Base-by-base conservation (phyloP, 2,329 filamentous ascomycete species). In the Davidsoniella eucalypti region DNA sequence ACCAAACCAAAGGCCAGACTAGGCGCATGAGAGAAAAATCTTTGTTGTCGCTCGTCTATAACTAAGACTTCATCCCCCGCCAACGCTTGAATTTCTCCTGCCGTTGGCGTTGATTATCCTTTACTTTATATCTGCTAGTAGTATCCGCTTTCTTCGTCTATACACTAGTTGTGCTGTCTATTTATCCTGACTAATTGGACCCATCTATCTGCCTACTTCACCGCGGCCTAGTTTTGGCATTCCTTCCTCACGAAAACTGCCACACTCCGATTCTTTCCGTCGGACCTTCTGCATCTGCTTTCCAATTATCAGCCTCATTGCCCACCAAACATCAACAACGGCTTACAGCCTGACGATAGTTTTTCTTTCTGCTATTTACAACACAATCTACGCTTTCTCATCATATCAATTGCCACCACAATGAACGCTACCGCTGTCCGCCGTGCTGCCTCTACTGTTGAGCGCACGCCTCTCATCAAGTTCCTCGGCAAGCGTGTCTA, bases 401-500 rank as follows among this genome's bases (percentile, higher is more conserved):
- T 36, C 16, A 36, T 25, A 37, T 10, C 14, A 44, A 16, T 14
- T 39, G 25, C 43, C 25, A 33, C 36, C 40, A 45, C 23, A 44
- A 80, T 80, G 76, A 70, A 73, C 56, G 65, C 71, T 45, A 76
- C 76, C 52, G 67, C 68, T 60, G 67, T 65, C 55, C 69, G 80
- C 50, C 75, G 75, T 58, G 73, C 71, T 57, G 72, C 72, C 57
- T 38, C 49, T 16, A 71, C 71, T 60, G 72, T 73, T 59, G 73
- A 78, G 68, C 75, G 76, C 59, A 70, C 69, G 47, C 77, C 77
- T 54, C 63, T 77, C 59, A 81, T 81, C 64, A 69, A 68, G 60
- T 81, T 81, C 64, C 59, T 80, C 52, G 77, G 76, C 58, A 76
- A 73, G 64, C 69, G 77, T 58, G 64, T 70, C 51, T 69, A 74